Percentiles rank a stretch among this genome's conserved stretches.
Evolutionary conservation across 441 rosid genomes (phyloP).

Genomic region (Corymbia calophylla): DNA sequence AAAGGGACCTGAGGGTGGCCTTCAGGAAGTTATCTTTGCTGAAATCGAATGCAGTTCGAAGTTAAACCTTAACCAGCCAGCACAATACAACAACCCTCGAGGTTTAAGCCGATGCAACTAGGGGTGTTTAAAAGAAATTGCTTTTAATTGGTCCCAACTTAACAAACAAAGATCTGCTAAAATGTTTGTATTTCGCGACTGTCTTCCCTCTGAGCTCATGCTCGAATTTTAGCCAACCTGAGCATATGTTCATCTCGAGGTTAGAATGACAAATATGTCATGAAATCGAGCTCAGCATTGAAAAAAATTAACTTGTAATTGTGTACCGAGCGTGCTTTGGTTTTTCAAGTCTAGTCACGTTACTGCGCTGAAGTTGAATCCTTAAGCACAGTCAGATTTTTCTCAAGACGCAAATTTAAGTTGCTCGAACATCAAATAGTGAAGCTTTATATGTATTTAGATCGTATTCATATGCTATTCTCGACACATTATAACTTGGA

Average conservation of each 20-base stretch:
- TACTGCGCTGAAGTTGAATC: background rate
- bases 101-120: background rate
- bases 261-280: background rate
- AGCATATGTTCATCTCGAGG: background rate
- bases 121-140: background rate
- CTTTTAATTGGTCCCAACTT: background rate
- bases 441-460: background rate
- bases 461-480: background rate
- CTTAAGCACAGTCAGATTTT: background rate
- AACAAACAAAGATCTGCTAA: background rate
- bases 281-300: background rate
- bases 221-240: background rate
- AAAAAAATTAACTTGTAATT: background rate
- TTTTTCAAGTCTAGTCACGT: background rate
- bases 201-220: background rate
- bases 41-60: background rate
- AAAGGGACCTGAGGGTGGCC: background rate
- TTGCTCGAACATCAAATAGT: background rate
- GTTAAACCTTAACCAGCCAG: background rate
- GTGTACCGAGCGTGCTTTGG: accelerated
- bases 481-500: background rate
- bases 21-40: background rate
- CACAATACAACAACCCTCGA: background rate
- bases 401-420: background rate
- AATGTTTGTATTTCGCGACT: accelerated